A percentile compares a stretch with the other conserved stretches of the same genome.
phyloP scores from a whole-genome alignment of 2,329 filamentous ascomycete genomes.

The Aspergillus neoniger region DNA sequence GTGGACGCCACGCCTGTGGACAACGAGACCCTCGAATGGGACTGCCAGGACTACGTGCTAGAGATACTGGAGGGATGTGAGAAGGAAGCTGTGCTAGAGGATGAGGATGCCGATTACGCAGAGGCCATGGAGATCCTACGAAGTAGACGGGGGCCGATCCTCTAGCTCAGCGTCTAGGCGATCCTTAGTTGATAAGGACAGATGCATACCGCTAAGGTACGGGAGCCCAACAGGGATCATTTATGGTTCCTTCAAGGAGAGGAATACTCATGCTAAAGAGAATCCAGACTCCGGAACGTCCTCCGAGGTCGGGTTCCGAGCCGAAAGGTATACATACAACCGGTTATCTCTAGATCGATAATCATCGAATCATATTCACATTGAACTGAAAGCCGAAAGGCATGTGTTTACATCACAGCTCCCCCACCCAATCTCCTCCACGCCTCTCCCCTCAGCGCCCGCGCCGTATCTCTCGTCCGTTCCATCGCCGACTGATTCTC shows the following conservation, averaged over 20 bases:
- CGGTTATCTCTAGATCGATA: background rate
- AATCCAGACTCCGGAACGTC: background rate
- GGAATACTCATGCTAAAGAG: no score
- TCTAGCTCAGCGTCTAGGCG: constrained; percentile 1
- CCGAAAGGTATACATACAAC: background rate
- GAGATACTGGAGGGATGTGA: constrained; percentile 24
- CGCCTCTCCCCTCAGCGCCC: constrained; percentile 65
- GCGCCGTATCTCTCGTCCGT: constrained; percentile 62
- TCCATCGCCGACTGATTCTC: constrained; percentile 72
- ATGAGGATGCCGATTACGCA: constrained; percentile 20
- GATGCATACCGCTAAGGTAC: background rate
- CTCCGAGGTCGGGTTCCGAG: background rate
- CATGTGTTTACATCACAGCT: background rate
- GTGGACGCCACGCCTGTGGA: constrained; percentile 19
- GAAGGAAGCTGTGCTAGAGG: constrained; percentile 20
- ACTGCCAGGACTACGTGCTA: constrained; percentile 28
- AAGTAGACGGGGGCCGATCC: constrained; percentile 14
- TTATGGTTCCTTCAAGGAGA: background rate
- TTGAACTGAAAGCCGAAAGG: background rate
- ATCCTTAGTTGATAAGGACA: background rate
- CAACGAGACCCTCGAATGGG: constrained; percentile 26
- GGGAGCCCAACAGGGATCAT: background rate
- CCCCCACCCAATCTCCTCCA: constrained; percentile 32
- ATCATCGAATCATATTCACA: background rate
- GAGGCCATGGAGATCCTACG: constrained; percentile 19